Evolutionary conservation across 176 grass and related monocot species (phyloP).

Genomic region (Cenchrus fungigraminus): DNA sequence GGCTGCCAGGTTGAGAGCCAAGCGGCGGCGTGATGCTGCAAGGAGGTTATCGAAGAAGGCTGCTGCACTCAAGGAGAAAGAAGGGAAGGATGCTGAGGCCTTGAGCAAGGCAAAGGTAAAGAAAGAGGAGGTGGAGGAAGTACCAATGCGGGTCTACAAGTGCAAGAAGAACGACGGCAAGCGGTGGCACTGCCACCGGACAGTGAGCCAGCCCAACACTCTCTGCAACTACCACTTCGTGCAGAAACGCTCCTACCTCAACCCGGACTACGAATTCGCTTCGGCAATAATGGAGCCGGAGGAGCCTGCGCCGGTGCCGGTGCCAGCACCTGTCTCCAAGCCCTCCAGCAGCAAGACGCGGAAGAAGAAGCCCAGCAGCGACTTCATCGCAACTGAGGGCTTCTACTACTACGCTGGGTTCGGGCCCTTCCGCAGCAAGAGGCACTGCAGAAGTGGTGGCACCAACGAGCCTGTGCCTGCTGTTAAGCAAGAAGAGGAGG

Average conservation of each 20-base stretch:
- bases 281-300: no score
- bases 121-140: slow-evolving; percentile 2
- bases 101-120: slow-evolving; percentile 14
- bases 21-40: background rate
- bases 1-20: background rate
- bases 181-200: slow-evolving; percentile 39
- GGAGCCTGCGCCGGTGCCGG: background rate
- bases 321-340: background rate
- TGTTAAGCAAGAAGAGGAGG: background rate
- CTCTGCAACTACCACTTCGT: slow-evolving; percentile 50
- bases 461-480: background rate
- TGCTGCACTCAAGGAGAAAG: background rate
- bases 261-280: background rate
- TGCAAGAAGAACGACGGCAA: slow-evolving; percentile 66
- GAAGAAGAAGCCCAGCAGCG: slow-evolving; percentile 14
- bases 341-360: background rate
- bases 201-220: slow-evolving; percentile 35
- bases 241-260: slow-evolving; percentile 21
- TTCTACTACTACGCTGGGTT: slow-evolving; percentile 65
- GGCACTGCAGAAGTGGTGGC: slow-evolving; percentile 17
- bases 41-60: slow-evolving; percentile 28
- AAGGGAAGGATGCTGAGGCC: background rate
- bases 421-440: slow-evolving; percentile 46
- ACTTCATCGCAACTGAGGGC: background rate
- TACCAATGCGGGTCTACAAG: background rate